Evolutionary conservation across 164 flowering plant genomes (phyloP).

Genomic region (Berberis thunbergii): DNA sequence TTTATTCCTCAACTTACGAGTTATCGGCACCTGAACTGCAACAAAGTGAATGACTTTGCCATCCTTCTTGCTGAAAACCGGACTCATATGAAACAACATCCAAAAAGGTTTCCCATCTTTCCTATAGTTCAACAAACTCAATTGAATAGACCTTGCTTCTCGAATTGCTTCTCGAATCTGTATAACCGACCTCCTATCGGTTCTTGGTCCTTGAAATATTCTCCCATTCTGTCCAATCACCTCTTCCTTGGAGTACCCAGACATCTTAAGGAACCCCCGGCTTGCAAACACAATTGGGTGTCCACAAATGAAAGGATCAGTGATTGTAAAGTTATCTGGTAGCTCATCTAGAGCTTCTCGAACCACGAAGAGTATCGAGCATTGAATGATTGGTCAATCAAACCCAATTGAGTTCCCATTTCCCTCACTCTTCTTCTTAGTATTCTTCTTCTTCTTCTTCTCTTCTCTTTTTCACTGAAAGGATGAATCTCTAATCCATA

Average conservation of each 20-base stretch:
- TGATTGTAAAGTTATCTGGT: conserved; percentile 62
- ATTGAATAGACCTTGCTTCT: conserved; percentile 44
- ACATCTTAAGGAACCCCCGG: conserved; percentile 71
- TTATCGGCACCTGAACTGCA: conserved; percentile 76
- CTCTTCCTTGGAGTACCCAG: conserved; percentile 60
- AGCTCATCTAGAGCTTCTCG: conserved; percentile 64
- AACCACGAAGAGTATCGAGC: conserved; percentile 42
- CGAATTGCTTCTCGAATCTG: conserved; percentile 77
- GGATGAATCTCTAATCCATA: conserved; percentile 34
- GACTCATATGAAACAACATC: conserved; percentile 78
- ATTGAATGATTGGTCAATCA: conserved; percentile 43
- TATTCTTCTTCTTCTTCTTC: background rate
- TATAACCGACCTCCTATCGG: conserved; percentile 57
- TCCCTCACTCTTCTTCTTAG: background rate
- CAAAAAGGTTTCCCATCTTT: conserved; percentile 84
- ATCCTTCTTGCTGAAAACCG: conserved; percentile 56
- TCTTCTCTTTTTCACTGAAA: background rate
- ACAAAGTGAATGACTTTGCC: conserved; percentile 72
- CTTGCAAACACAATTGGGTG: conserved; percentile 92
- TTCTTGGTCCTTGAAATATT: conserved; percentile 74
- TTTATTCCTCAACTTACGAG: conserved; percentile 21
- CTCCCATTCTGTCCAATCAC: conserved; percentile 76
- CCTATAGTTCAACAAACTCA: conserved; percentile 66
- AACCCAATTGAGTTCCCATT: conserved; percentile 46
- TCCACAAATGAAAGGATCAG: conserved; percentile 78